Base-by-base conservation (phyloP, 225 moss, liverwort and hornwort genomes). In the Physcomitrellopsis africana region DNA sequence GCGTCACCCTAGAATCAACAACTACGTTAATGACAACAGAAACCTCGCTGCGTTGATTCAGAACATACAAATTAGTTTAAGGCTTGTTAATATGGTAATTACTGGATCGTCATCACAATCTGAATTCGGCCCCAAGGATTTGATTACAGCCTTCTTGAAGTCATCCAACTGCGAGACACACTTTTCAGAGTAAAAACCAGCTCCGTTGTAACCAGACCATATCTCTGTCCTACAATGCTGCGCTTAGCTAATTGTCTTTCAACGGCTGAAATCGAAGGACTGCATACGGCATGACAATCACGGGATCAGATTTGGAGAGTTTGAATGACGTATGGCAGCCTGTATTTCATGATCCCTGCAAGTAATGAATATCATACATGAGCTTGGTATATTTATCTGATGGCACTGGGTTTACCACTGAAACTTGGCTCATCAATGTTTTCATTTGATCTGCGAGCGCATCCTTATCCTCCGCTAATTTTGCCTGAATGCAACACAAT, bases 111-210 rank as follows among this genome's bases (percentile, higher is more conserved):
- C 79, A 11, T 11, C 75, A 56, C 75, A 78, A 63, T 77, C 66
- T 22, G 68, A 60, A 42, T 52, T 76, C 46, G 65, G 17, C 18
- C 81, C 76, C 41, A 81, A 24, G 1, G 84, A 76, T 79, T 79
- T 79, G 22, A 79, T 58, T 72, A 84, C 63, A 18, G 79, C 73
- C 27, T 67, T 81, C 70, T 87, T 87, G 76, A 87, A 87, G 2
- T 76, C 76, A 9, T 84, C 73, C 70, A 87, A 79, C 86, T 87
- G 78, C 23, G 26, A 57, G 67, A 73, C 23, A 70, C 1, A 22
- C 17, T 60, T 52, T 17, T 12, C 51, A 59, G 6, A 10, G 23
- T 45, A 26, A 41, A 53, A 51, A 62, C 46, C 10, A 62, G 8
- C 3, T 3, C 15, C 29, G 16, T 43, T 26, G 11, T 45, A 72